Conservation (phyloP, 768 basidiomycete genomes). For the Lepiota brunneoincarnata region DNA sequence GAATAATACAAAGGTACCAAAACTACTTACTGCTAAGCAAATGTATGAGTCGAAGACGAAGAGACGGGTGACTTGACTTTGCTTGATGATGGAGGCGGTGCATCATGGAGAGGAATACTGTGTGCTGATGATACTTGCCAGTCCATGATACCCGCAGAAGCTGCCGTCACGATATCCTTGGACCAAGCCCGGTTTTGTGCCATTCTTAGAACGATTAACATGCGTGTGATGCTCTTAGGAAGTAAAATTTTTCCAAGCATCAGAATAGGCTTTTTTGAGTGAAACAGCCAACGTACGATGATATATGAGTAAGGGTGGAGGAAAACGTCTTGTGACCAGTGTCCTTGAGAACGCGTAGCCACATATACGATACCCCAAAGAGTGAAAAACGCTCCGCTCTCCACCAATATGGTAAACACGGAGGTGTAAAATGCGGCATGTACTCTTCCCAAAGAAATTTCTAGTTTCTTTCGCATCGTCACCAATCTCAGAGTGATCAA, state of each 20-base stretch:
- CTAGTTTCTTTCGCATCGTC: slow-evolving; percentile 30
- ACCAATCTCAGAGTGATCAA: slow-evolving; percentile 28
- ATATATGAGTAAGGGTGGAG: slow-evolving; percentile 28
- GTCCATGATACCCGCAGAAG: slow-evolving; percentile 30
- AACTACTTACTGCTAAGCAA: not conserved
- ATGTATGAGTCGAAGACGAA: not conserved
- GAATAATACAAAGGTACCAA: not conserved
- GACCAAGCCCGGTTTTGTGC: slow-evolving; percentile 39
- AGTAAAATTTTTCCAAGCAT: not conserved
- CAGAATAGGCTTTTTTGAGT: not conserved
- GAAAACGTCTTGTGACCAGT: slow-evolving; percentile 28
- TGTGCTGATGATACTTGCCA: slow-evolving; percentile 38
- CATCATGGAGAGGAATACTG: slow-evolving; percentile 26
- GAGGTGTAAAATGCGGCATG: slow-evolving; percentile 38
- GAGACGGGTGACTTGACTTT: not conserved
- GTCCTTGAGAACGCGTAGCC: slow-evolving; percentile 19
- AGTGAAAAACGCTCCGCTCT: slow-evolving; percentile 37
- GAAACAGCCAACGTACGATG: slow-evolving; percentile 22
- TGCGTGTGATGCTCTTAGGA: slow-evolving; percentile 37
- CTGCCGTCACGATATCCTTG: slow-evolving; percentile 29
- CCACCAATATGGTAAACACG: slow-evolving; percentile 32
- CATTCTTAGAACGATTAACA: slow-evolving; percentile 38
- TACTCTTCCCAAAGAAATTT: slow-evolving; percentile 31
- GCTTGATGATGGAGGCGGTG: slow-evolving; percentile 9
- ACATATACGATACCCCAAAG: slow-evolving; percentile 31